Evolutionary conservation across 192 early-diverging fungal species (phyloP).

Genomic region (Podila minutissima): DNA sequence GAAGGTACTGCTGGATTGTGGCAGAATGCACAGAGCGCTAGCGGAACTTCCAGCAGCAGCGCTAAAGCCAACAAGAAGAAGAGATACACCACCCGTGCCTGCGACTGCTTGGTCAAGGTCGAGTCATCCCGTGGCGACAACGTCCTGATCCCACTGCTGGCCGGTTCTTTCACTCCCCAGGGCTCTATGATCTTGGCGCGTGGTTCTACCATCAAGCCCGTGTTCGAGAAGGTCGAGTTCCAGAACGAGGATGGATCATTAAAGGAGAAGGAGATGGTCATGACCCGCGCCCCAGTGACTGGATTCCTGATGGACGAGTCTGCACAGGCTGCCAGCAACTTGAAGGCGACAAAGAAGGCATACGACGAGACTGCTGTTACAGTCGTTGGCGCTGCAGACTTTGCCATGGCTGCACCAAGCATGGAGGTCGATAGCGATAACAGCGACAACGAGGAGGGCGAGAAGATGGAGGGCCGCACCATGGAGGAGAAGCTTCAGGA

Average conservation of each 20-base stretch:
- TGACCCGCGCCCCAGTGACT: slow-evolving; percentile 41
- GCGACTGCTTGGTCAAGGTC: slow-evolving; percentile 56
- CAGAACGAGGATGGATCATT: slow-evolving; percentile 43
- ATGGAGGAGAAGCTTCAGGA: slow-evolving; percentile 58
- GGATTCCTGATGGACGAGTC: slow-evolving; percentile 60
- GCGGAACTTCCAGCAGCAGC: slow-evolving; percentile 30
- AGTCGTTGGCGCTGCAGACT: slow-evolving; percentile 54
- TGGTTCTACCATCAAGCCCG: slow-evolving; percentile 62
- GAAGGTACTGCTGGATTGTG: slow-evolving; percentile 62
- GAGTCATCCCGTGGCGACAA: slow-evolving; percentile 48
- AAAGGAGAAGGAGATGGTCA: slow-evolving; percentile 39
- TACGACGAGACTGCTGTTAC: slow-evolving; percentile 62
- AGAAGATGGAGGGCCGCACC: slow-evolving; percentile 33
- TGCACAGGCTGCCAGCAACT: slow-evolving; percentile 54
- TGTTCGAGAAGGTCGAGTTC: slow-evolving; percentile 63
- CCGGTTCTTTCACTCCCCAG: slow-evolving; percentile 55
- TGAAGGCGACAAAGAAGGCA: slow-evolving; percentile 65
- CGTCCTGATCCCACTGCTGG: slow-evolving; percentile 55
- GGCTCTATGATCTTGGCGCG: slow-evolving; percentile 57
- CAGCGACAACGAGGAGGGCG: slow-evolving; percentile 25
- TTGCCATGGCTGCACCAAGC: slow-evolving; percentile 42
- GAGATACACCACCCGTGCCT: slow-evolving; percentile 52
- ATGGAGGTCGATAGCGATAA: slow-evolving; percentile 17
- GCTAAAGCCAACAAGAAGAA: slow-evolving; percentile 58
- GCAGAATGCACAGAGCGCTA: slow-evolving; percentile 53